phyloP scores from a whole-genome alignment of 495 filamentous ascomycete species.

The Tuber microsphaerosporum region DNA sequence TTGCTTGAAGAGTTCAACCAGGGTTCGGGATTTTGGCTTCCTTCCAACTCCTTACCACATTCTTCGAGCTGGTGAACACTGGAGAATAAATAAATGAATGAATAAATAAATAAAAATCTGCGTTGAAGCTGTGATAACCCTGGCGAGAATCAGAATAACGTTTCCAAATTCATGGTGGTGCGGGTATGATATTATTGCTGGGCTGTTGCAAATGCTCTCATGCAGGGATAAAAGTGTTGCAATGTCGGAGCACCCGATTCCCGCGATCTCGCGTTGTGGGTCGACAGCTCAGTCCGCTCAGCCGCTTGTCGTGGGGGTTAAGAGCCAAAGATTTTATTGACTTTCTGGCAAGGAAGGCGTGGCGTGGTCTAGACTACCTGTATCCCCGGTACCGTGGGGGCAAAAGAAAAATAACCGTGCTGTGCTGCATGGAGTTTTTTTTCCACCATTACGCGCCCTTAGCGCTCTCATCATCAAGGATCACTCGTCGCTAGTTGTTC shows the following conservation, averaged over 20 bases:
- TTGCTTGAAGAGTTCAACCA: neutral
- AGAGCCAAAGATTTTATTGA: neutral
- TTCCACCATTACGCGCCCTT: neutral
- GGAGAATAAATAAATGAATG: too few relatives aligned
- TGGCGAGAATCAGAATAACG: too few relatives aligned
- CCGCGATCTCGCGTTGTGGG: neutral
- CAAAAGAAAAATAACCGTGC: neutral
- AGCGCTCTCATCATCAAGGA: neutral
- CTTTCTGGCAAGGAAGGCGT: neutral
- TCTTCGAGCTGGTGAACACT: too few relatives aligned
- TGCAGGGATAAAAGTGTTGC: neutral
- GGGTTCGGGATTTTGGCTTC: neutral
- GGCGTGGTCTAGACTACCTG: too few relatives aligned
- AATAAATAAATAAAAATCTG: too few relatives aligned
- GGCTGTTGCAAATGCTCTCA: neutral
- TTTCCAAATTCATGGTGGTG: neutral
- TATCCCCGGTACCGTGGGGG: too few relatives aligned
- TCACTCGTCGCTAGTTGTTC: neutral
- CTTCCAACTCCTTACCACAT: too few relatives aligned
- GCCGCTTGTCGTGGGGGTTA: neutral
- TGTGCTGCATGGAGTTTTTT: neutral
- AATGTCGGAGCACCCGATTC: neutral
- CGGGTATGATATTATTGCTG: neutral
- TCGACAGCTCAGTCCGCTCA: neutral
- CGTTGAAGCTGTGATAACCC: too few relatives aligned